phyloP scores from a whole-genome alignment of 2,329 filamentous ascomycete genomes.

The Zalaria obscura region DNA sequence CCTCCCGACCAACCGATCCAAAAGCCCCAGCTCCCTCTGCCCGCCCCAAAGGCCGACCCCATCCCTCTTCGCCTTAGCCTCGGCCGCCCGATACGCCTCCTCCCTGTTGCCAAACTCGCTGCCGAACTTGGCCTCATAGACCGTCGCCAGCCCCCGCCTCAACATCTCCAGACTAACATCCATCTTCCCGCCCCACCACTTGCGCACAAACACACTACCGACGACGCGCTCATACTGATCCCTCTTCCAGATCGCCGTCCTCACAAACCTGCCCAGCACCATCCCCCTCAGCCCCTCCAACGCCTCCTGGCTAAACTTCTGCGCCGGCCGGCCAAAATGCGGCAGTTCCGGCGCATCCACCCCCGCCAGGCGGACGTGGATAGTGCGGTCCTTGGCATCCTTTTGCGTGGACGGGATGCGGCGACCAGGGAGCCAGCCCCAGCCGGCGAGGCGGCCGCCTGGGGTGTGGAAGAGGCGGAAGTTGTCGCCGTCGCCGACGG shows the following conservation, averaged over 20 bases:
- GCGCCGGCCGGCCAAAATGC: slow-evolving; percentile 79
- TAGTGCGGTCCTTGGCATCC: slow-evolving; percentile 35
- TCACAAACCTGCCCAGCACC: slow-evolving; percentile 57
- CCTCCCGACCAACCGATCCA: slow-evolving; percentile 32
- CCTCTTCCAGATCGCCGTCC: slow-evolving; percentile 66
- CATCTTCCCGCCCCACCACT: slow-evolving; percentile 42
- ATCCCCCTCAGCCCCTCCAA: slow-evolving; percentile 65
- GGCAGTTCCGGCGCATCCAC: slow-evolving; percentile 86
- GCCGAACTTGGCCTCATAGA: slow-evolving; percentile 85
- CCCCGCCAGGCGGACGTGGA: slow-evolving; percentile 79
- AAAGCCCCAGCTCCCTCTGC: slow-evolving; percentile 21
- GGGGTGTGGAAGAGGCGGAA: slow-evolving; percentile 92
- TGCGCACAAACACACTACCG: slow-evolving; percentile 65
- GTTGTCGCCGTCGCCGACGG: slow-evolving; percentile 91
- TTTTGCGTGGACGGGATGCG: slow-evolving; percentile 2
- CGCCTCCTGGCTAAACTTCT: slow-evolving; percentile 73
- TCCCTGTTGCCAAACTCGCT: slow-evolving; percentile 64
- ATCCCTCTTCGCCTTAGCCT: slow-evolving; percentile 29
- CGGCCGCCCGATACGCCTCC: slow-evolving; percentile 50
- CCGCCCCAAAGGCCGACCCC: slow-evolving; percentile 52
- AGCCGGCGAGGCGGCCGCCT: slow-evolving; percentile 72
- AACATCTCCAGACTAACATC: slow-evolving; percentile 90
- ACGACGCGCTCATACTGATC: slow-evolving; percentile 93
- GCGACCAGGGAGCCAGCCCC: slow-evolving; percentile 41
- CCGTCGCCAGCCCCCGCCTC: slow-evolving; percentile 67